phyloP scores from a whole-genome alignment of 2,329 filamentous ascomycete species.

The Alternaria brassicicola region DNA sequence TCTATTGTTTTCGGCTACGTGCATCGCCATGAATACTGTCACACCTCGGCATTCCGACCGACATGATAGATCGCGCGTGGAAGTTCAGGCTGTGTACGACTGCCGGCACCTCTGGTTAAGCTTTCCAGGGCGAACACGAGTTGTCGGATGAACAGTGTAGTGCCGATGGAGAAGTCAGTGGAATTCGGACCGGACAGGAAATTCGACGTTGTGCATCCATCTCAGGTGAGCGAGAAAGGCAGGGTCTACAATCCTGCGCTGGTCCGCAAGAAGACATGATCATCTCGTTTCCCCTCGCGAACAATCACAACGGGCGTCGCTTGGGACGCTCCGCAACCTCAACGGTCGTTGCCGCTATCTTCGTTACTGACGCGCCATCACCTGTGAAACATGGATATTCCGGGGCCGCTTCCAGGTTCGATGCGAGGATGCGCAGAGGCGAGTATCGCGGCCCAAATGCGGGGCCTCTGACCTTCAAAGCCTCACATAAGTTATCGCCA shows the following conservation, averaged over 20 bases:
- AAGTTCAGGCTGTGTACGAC: not conserved
- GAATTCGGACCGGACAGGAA: not conserved
- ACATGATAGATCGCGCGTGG: not conserved
- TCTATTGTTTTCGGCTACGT: not conserved
- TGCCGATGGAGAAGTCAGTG: not conserved
- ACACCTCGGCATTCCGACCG: not conserved
- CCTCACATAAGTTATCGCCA: not conserved
- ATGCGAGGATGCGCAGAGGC: not conserved
- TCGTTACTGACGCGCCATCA: not conserved
- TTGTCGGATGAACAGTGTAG: not conserved
- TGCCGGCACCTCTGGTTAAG: not conserved
- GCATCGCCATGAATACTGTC: not conserved
- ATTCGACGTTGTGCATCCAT: not conserved
- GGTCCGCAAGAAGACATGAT: not conserved
- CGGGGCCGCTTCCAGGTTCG: not conserved
- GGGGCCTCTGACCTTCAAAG: not conserved
- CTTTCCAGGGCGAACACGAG: not conserved
- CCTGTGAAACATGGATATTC: not conserved
- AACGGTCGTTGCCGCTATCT: not conserved
- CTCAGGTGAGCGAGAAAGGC: not conserved
- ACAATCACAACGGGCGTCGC: not conserved
- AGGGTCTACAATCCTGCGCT: not conserved
- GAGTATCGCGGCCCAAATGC: not conserved
- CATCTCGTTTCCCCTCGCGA: not conserved
- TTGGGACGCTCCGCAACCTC: conserved; percentile 2